phyloP scores from a whole-genome alignment of 2,329 filamentous ascomycete species.

The Aspergillus luchuensis region DNA sequence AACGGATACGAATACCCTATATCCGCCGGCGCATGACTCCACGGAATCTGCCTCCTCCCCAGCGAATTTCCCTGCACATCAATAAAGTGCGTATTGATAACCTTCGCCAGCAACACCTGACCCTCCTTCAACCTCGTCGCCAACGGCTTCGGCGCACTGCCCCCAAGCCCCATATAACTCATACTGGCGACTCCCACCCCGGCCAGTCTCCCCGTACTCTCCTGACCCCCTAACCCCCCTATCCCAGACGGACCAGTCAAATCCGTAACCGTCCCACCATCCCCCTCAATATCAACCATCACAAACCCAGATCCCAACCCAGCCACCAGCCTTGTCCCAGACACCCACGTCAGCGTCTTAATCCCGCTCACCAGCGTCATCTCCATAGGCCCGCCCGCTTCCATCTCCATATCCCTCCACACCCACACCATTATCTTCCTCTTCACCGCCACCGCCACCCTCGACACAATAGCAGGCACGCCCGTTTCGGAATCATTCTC shows the following conservation, averaged over 20 bases:
- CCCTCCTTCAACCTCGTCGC: conserved; percentile 79
- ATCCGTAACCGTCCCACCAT: conserved; percentile 71
- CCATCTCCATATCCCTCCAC: conserved; percentile 93
- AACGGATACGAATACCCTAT: conserved; percentile 98
- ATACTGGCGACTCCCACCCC: conserved; percentile 83
- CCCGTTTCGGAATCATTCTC: conserved; percentile 84
- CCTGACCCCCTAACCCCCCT: conserved; percentile 64
- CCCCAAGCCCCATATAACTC: conserved; percentile 94
- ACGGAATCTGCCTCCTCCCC: conserved; percentile 86
- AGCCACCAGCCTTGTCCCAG: conserved; percentile 80
- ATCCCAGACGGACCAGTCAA: conserved; percentile 76
- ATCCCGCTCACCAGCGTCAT: conserved; percentile 79
- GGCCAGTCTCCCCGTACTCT: conserved; percentile 71
- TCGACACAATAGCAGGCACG: conserved; percentile 89
- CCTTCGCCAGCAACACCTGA: conserved; percentile 91
- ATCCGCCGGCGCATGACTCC: conserved; percentile 82
- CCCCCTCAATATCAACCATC: conserved; percentile 78
- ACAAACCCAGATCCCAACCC: conserved; percentile 92
- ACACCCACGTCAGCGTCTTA: conserved; percentile 88
- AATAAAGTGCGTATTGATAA: conserved; percentile 93
- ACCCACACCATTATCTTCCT: conserved; percentile 86
- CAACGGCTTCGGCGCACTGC: conserved; percentile 87
- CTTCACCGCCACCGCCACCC: conserved; percentile 90
- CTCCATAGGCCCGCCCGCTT: conserved; percentile 66
- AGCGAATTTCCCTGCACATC: conserved; percentile 78